A percentile compares a stretch with the other conserved stretches of the same genome.
These are phyloP conservation scores for Suillus subluteus DNA, from an alignment of 768 basidiomycete genomes.

Conservation along the genomic window DNA sequence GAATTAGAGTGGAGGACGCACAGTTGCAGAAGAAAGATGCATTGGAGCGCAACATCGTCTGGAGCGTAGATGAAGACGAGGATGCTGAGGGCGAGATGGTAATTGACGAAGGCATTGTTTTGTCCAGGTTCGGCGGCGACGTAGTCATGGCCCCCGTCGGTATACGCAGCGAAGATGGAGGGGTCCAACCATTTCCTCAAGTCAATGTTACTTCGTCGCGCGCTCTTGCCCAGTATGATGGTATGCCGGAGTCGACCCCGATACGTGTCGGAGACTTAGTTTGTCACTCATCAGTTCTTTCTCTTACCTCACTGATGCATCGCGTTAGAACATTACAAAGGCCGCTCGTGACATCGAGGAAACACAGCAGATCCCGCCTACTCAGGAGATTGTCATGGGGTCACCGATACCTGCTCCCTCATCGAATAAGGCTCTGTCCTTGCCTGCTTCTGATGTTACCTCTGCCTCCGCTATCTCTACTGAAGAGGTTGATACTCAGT, in stretches of 20 bases:
- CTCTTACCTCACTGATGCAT: conserved; percentile 2
- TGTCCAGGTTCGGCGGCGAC: conserved; percentile 24
- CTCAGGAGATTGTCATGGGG: conserved; percentile 33
- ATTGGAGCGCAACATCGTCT: conserved; percentile 60
- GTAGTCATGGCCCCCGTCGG: conserved; percentile 51
- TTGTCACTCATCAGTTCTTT: conserved; percentile 18
- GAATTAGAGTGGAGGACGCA: conserved; percentile 52
- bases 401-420: conserved; percentile 26
- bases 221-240: conserved; percentile 44
- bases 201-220: conserved; percentile 25
- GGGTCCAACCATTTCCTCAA: conserved; percentile 45
- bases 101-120: conserved; percentile 30
- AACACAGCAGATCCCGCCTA: conserved; percentile 50
- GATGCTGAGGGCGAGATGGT: conserved; percentile 64
- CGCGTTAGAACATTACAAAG: conserved; percentile 19
- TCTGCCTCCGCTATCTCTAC: conserved; percentile 26
- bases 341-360: conserved; percentile 43
- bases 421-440: conserved; percentile 16
- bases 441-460: conserved; percentile 33
- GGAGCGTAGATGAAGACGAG: conserved; percentile 59
- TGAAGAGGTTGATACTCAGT: conserved; percentile 43
- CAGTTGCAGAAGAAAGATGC: conserved; percentile 69
- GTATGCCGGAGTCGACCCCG: conserved; percentile 54
- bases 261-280: conserved; percentile 62
- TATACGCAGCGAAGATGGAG: conserved; percentile 57